Base-by-base conservation (phyloP, 2,329 filamentous ascomycete species). In the Aulographum hederae region DNA sequence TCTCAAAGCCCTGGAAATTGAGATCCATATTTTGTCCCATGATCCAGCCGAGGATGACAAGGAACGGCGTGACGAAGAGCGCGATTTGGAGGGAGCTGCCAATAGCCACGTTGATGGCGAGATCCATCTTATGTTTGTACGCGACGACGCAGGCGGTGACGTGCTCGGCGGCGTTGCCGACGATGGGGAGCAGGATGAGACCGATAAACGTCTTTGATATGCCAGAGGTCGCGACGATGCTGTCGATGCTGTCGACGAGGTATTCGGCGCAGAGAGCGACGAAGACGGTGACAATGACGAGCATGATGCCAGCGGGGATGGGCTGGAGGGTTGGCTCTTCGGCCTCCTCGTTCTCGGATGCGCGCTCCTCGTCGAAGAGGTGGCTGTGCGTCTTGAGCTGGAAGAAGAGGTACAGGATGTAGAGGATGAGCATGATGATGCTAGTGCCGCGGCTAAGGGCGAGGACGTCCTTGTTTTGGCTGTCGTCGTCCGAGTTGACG, bases 1-100 rank as follows among this genome's bases (percentile, higher is more conserved):
- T 91, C 64, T 91, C 81, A 53, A 91, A 92, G 30, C 82, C 65
- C 37, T 81, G 81, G 52, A 91, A 91, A 58, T 86, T 84, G 20
- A 91, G 63, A 18, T 76, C 61, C 63, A 67, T 67, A 29, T 57
- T 52, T 39, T 61, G 45, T 15, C 53, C 56, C 35, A 69, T 60
- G 42, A 60, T 58, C 64, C 64, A 68, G 31, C 65, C 65, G 6
- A 67, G 54, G 26, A 69, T 60, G 34, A 69, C 64, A 32, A 69
- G 49, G 50, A 66, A 65, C 4, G 65, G 65, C 3, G 65, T 69
- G 28, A 67, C 65, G 39, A 69, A 65, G 16, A 69, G 56, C 3
- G 65, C 63, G 34, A 69, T 69, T 38, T 68, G 64, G 51, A 68
- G 55, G 32, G 54, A 61, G 44, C 54, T 60, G 35, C 64, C 65